A percentile compares a stretch with the other conserved stretches of the same genome.
These are phyloP conservation scores for Cercophora newfieldiana DNA, from an alignment of 495 filamentous ascomycete species.

Conservation along the genomic window DNA sequence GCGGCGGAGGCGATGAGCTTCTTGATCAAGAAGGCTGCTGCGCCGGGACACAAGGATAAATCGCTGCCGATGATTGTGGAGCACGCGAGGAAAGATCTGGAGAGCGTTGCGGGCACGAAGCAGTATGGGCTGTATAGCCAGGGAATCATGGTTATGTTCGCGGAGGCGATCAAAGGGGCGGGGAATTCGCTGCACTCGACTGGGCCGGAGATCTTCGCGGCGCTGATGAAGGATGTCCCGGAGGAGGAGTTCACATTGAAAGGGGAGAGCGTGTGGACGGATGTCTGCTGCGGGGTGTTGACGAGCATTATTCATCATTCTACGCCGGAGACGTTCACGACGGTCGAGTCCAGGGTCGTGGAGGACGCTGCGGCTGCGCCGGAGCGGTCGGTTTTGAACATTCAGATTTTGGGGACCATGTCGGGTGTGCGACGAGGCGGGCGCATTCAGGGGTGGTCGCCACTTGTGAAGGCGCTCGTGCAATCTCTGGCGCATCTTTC, in stretches of 20 bases:
- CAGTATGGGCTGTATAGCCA: constrained; percentile 67
- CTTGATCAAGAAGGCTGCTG: constrained; percentile 81
- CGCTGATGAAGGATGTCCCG: constrained; percentile 56
- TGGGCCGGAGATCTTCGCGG: constrained; percentile 66
- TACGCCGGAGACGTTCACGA: constrained; percentile 63
- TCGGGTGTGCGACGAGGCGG: constrained; percentile 74
- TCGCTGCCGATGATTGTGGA: constrained; percentile 67
- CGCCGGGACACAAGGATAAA: constrained; percentile 68
- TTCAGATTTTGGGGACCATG: constrained; percentile 65
- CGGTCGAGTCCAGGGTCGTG: constrained; percentile 59
- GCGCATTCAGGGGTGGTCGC: constrained; percentile 71
- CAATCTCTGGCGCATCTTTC: constrained; percentile 52
- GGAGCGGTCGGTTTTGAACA: constrained; percentile 51
- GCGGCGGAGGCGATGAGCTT: constrained; percentile 95
- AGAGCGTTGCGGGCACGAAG: constrained; percentile 50
- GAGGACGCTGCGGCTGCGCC: constrained; percentile 42
- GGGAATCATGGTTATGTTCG: constrained; percentile 87
- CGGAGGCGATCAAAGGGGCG: constrained; percentile 82
- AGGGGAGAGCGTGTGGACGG: constrained; percentile 50
- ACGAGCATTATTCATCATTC: constrained; percentile 81
- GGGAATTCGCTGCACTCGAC: constrained; percentile 79
- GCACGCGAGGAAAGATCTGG: constrained; percentile 68
- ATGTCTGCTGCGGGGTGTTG: constrained; percentile 71
- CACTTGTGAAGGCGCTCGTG: constrained; percentile 58
- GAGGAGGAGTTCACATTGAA: constrained; percentile 48